phyloP scores from a whole-genome alignment of 1,284 basidiomycete species.

The Boletellus dicymbophilus region DNA sequence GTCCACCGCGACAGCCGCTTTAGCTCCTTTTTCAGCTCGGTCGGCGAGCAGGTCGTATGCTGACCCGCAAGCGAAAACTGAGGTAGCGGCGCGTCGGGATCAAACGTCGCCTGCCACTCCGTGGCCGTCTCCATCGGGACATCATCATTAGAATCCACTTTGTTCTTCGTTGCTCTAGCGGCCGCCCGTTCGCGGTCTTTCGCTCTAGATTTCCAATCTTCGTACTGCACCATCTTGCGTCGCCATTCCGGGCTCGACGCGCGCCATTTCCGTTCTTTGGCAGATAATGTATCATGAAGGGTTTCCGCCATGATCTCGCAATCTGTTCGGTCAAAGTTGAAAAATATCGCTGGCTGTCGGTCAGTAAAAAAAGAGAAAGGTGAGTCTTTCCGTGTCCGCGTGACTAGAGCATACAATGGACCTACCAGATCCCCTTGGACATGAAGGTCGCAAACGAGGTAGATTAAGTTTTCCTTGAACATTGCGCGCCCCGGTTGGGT shows the following conservation, averaged over 20 bases:
- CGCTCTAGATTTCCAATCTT: constrained; percentile 46
- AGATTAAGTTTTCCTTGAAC: constrained; percentile 47
- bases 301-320: constrained; percentile 55
- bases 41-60: constrained; percentile 42
- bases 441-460: constrained; percentile 57
- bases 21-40: constrained; percentile 54
- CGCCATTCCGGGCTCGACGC: constrained; percentile 48
- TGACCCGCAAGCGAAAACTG: constrained; percentile 60
- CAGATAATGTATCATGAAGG: constrained; percentile 40
- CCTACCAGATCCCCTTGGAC: constrained; percentile 51
- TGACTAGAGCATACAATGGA: not conserved
- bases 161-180: constrained; percentile 37
- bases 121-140: constrained; percentile 20
- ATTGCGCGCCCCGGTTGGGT: constrained; percentile 27
- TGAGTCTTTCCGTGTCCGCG: no score
- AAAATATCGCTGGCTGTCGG: constrained; percentile 62
- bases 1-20: constrained; percentile 38
- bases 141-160: constrained; percentile 39
- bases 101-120: constrained; percentile 55
- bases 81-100: constrained; percentile 56
- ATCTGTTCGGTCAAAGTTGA: constrained; percentile 60
- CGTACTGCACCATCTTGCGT: constrained; percentile 51
- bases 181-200: constrained; percentile 47
- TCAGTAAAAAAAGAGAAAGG: constrained; percentile 3
- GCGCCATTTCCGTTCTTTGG: constrained; percentile 53